A percentile compares a stretch with the other conserved stretches of the same genome.
These are phyloP conservation scores for Debaryomycetaceae sp. DNA, from an alignment of 1,139 yeast species.

Conservation along the genomic window DNA sequence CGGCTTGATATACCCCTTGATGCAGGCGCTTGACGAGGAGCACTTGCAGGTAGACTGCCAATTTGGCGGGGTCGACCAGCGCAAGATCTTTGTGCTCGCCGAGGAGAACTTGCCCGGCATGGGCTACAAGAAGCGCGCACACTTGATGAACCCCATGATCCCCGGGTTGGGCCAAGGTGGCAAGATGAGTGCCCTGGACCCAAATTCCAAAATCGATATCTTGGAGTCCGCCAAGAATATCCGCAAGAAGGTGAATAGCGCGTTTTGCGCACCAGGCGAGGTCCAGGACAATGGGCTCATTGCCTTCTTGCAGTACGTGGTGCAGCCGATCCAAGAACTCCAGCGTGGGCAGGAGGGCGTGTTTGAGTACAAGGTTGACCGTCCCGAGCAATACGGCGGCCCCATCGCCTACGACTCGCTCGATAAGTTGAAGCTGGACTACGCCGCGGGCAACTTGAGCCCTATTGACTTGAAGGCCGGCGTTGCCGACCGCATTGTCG, in stretches of 20 bases:
- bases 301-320: slow-evolving; percentile 77
- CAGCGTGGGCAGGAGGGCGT: slow-evolving; percentile 48
- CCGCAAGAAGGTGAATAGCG: slow-evolving; percentile 85
- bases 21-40: slow-evolving; percentile 98
- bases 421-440: slow-evolving; percentile 70
- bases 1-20: slow-evolving; percentile 93
- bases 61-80: slow-evolving; percentile 98
- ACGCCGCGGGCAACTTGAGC: slow-evolving; percentile 64
- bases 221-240: slow-evolving; percentile 85
- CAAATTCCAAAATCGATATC: slow-evolving; percentile 92
- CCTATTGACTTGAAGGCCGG: slow-evolving; percentile 96
- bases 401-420: slow-evolving; percentile 68
- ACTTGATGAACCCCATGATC: slow-evolving; percentile 98
- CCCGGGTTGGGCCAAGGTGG: slow-evolving; percentile 97
- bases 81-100: slow-evolving; percentile 95
- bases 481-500: slow-evolving; percentile 79
- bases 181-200: slow-evolving; percentile 98
- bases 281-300: slow-evolving; percentile 87
- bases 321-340: slow-evolving; percentile 82
- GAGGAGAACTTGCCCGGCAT: slow-evolving; percentile 85
- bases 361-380: slow-evolving; percentile 67
- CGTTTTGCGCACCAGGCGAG: slow-evolving; percentile 95
- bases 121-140: slow-evolving; percentile 97
- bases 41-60: slow-evolving; percentile 87
- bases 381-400: slow-evolving; percentile 98